Conservation (phyloP, 176 grass and related monocot species). For the Raddia guianensis region DNA sequence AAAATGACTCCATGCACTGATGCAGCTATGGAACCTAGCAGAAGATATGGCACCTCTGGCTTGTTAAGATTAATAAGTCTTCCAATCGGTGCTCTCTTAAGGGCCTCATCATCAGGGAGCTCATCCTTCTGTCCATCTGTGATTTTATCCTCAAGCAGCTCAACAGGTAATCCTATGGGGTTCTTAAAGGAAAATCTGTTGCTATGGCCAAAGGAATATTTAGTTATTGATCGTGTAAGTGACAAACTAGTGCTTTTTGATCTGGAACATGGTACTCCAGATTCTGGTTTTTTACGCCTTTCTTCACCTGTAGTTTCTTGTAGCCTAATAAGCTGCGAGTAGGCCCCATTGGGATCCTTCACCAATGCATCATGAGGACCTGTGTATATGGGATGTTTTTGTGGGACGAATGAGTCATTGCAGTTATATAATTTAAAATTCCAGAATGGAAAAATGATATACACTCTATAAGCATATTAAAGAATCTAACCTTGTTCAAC, state of each 20-base stretch:
- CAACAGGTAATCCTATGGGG: constrained; percentile 32
- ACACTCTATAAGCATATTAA: neutral
- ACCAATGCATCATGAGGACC: constrained; percentile 74
- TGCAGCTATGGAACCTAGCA: constrained; percentile 69
- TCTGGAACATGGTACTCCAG: constrained; percentile 27
- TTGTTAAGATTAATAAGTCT: constrained; percentile 66
- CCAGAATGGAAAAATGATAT: constrained; percentile 15
- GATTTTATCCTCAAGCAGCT: constrained; percentile 25
- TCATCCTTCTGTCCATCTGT: constrained; percentile 27
- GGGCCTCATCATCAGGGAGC: neutral
- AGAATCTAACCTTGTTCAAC: constrained; percentile 69
- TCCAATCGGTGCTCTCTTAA: constrained; percentile 48
- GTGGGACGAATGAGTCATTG: constrained; percentile 3
- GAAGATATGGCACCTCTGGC: constrained; percentile 67
- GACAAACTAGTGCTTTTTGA: constrained; percentile 47
- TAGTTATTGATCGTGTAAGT: constrained; percentile 40
- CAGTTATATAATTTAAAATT: neutral
- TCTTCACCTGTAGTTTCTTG: constrained; percentile 46
- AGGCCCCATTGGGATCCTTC: constrained; percentile 69
- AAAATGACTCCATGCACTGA: constrained; percentile 68
- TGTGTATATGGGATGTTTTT: constrained; percentile 33
- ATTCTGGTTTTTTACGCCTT: constrained; percentile 26
- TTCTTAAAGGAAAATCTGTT: constrained; percentile 49
- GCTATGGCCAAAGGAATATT: constrained; percentile 52
- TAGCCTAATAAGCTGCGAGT: constrained; percentile 66